A percentile compares a stretch with the other conserved stretches of the same genome.
Evolutionary conservation across 176 grass and related monocot genomes (phyloP).

Genomic region (Carex scoparia): DNA sequence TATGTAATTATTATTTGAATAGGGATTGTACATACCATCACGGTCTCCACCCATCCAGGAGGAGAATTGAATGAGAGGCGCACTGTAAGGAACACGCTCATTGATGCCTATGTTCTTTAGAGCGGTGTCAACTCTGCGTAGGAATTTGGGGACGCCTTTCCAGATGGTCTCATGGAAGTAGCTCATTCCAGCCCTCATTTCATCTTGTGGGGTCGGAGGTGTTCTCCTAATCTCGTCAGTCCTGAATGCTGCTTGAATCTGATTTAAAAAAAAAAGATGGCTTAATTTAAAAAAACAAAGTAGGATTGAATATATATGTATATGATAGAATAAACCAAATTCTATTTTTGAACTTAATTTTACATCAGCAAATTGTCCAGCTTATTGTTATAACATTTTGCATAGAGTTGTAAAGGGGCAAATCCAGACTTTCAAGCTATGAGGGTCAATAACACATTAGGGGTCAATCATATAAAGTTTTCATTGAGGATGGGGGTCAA

Average conservation of each 20-base stretch:
- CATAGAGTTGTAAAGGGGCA: neutral
- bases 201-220: conserved; percentile 90
- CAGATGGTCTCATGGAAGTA: conserved; percentile 99
- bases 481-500: no score
- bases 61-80: conserved; percentile 90
- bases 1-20: neutral
- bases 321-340: neutral
- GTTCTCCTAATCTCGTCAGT: conserved; percentile 89
- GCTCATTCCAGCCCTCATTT: conserved; percentile 94
- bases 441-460: no score
- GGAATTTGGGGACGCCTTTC: conserved; percentile 95
- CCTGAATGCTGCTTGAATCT: conserved; percentile 98
- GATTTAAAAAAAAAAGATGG: conserved; percentile 13
- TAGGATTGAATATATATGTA: conserved; percentile 3
- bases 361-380: neutral
- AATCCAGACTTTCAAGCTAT: no score
- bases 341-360: neutral
- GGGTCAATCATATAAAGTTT: no score
- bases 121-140: conserved; percentile 84
- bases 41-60: conserved; percentile 99
- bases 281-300: neutral
- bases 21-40: conserved; percentile 70
- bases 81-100: conserved; percentile 88
- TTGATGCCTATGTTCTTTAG: conserved; percentile 93
- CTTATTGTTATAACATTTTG: neutral